Percentiles rank a stretch among this genome's conserved stretches.
Conservation (phyloP, 2,329 filamentous ascomycete species). For the Triangularia verruculosa region DNA sequence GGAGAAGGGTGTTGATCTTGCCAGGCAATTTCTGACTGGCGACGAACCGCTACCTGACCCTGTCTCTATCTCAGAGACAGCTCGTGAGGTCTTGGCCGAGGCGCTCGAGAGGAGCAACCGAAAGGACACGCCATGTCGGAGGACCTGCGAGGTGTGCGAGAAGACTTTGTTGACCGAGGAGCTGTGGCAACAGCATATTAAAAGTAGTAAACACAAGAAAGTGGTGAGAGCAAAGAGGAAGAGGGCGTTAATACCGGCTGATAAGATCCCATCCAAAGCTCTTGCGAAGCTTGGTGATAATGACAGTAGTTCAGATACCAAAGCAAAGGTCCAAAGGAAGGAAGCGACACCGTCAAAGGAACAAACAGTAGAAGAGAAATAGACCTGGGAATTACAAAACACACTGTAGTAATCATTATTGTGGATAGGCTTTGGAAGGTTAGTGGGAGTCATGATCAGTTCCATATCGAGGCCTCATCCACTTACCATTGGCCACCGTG, state of each 20-base stretch:
- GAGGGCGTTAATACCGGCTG: constrained; percentile 13
- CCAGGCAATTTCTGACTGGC: constrained; percentile 60
- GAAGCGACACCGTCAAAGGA: neutral
- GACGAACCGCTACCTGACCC: constrained; percentile 50
- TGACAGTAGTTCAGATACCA: neutral
- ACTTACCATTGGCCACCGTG: too few relatives aligned
- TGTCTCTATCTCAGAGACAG: constrained; percentile 45
- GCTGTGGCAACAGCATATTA: constrained; percentile 46
- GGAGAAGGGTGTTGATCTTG: constrained; percentile 60
- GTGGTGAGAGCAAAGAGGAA: constrained; percentile 20
- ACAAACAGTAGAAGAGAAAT: neutral
- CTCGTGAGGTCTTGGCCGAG: constrained; percentile 54
- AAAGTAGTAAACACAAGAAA: constrained; percentile 40
- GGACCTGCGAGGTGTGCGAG: constrained; percentile 71
- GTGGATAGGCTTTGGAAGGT: neutral
- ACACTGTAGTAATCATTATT: neutral
- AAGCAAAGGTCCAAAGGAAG: neutral
- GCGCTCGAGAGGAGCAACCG: constrained; percentile 43
- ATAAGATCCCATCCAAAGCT: neutral
- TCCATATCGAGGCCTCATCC: neutral
- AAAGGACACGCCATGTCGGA: constrained; percentile 55
- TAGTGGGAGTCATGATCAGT: neutral
- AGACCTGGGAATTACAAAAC: neutral
- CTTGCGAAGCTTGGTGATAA: neutral
- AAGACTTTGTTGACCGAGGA: constrained; percentile 57